Base-by-base conservation (phyloP, 2,329 filamentous ascomycete genomes). In the Hortaea sp. region DNA sequence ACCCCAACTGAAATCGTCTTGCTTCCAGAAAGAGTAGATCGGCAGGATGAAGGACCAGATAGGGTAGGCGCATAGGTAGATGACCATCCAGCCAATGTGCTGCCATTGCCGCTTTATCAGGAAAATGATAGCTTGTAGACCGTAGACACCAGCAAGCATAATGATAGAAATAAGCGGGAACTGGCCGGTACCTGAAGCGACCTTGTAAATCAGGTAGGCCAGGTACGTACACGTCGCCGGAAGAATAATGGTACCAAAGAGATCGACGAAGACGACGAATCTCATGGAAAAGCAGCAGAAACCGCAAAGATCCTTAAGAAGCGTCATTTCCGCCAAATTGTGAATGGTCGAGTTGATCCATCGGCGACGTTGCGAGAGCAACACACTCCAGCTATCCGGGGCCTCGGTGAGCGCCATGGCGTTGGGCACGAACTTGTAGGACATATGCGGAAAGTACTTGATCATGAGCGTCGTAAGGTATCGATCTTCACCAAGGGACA, bases 301-400 rank as follows among this genome's bases (percentile, higher is more conserved):
- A 56, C 92, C 92, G 63, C 92, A 98, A 67, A 98, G 83, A 61
- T 98, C 88, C 65, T 89, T 84, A 41, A 98, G 76, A 59, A 84
- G 84, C 63, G 95, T 83, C 61, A 98, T 73, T 66, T 98, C 92
- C 28, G 84, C 85, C 62, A 98, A 68, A 65, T 98, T 98, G 75
- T 98, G 92, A 51, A 98, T 84, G 7, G 92, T 98, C 1, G 92
- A 97, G 71, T 98, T 98, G 67, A 98, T 98, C 92, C 92, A 98
- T 65, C 92, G 85, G 73, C 92, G 88, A 75, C 92, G 83, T 66
- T 98, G 92, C n/a, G 92, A 98, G 30, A 98, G 75, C 57, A 98
- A 71, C 58, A 98, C 88, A 61, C 82, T 85, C 87, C 89, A 98
- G 27, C 84, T 86, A 60, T 97, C 88, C 2, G 92, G 92, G 1